These are phyloP conservation scores for Lithospermum erythrorhizon DNA, from an alignment of 257 asterid genomes.

Conservation along the genomic window DNA sequence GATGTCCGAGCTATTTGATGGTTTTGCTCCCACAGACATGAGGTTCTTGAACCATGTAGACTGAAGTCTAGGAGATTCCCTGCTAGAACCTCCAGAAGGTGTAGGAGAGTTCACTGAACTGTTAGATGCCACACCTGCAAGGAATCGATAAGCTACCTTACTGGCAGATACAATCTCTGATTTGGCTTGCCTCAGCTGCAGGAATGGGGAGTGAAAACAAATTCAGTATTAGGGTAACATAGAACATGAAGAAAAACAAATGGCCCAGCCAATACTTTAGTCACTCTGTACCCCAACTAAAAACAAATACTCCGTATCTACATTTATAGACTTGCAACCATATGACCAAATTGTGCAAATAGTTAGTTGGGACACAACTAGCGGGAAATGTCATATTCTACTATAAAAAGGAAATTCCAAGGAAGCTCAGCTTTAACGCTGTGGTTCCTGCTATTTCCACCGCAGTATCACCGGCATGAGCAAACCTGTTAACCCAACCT, in stretches of 20 bases:
- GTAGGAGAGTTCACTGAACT: conserved; percentile 38
- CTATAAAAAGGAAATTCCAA: not conserved
- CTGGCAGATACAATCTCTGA: conserved; percentile 82
- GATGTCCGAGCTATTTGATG: conserved; percentile 52
- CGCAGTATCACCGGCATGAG: conserved; percentile 92
- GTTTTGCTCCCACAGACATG: conserved; percentile 48
- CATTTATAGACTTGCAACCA: too few species aligned
- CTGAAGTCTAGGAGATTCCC: conserved; percentile 68
- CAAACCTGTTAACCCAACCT: conserved; percentile 99
- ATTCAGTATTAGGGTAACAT: not conserved
- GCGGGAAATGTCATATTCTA: not conserved
- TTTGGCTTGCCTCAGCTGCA: conserved; percentile 94
- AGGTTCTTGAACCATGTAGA: conserved; percentile 74
- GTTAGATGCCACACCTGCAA: conserved; percentile 68
- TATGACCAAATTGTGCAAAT: not conserved
- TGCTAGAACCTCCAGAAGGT: conserved; percentile 38
- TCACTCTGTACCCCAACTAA: too few species aligned
- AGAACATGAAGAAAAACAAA: not conserved
- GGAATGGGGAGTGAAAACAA: not conserved
- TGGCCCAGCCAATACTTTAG: not conserved
- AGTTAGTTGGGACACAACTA: too few species aligned
- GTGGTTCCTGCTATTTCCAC: conserved; percentile 86
- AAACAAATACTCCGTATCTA: too few species aligned
- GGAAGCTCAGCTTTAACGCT: conserved; percentile 57
- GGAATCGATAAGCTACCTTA: conserved; percentile 76